These are phyloP conservation scores for Alopecurus myosuroides DNA, from an alignment of 176 grass and related monocot species.

Conservation along the genomic window DNA sequence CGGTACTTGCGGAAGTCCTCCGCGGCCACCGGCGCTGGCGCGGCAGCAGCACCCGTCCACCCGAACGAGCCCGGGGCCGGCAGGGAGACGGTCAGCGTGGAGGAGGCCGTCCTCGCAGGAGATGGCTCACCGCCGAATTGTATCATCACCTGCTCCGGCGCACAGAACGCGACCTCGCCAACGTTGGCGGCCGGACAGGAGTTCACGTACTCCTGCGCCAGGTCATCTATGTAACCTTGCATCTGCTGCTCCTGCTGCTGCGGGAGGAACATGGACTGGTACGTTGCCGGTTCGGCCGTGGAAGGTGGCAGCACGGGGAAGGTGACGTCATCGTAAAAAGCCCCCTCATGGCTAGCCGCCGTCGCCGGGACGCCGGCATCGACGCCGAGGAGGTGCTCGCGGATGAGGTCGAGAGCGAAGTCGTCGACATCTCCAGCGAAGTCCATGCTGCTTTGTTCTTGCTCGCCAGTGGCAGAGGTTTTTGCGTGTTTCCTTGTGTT, in stretches of 20 bases:
- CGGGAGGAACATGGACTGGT: constrained; percentile 12
- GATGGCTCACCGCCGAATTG: constrained; percentile 31
- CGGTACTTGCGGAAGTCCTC: constrained; percentile 63
- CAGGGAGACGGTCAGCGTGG: constrained; percentile 24
- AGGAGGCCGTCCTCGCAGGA: background rate
- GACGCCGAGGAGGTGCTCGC: constrained; percentile 43
- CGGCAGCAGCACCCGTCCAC: background rate
- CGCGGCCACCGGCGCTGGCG: background rate
- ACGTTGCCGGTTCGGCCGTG: background rate
- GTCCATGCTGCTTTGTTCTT: constrained; percentile 24
- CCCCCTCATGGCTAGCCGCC: background rate
- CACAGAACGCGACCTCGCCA: background rate
- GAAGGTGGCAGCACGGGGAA: background rate
- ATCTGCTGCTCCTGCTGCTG: background rate
- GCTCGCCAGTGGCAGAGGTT: background rate
- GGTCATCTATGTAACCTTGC: constrained; percentile 14
- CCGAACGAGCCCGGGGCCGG: constrained; percentile 13
- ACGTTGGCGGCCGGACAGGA: background rate
- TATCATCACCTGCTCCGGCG: constrained; percentile 34
- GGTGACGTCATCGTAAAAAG: background rate
- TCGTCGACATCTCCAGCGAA: constrained; percentile 35
- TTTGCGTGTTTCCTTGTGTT: background rate
- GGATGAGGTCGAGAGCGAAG: constrained; percentile 41
- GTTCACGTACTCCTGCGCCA: background rate
- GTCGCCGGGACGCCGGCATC: background rate